Conservation (phyloP, 257 asterid species). For the Solanum corneliomulleri region DNA sequence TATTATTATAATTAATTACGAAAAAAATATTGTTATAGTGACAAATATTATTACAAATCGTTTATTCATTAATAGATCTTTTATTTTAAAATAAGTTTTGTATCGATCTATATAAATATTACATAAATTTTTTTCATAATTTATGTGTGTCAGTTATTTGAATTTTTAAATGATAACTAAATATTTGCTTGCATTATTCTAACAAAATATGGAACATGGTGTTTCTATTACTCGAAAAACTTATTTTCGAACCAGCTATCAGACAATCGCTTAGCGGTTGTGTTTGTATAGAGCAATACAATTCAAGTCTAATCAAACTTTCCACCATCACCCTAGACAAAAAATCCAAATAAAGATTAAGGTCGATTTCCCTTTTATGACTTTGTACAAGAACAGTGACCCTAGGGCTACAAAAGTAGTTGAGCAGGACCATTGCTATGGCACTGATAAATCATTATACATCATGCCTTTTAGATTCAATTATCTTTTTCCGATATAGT, state of each 20-base stretch:
- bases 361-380: background rate
- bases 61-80: too few species aligned
- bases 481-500: background rate
- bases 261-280: background rate
- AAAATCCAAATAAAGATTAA: background rate
- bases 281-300: background rate
- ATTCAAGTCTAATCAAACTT: background rate
- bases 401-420: background rate
- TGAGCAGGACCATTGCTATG: background rate
- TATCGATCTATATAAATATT: too few species aligned
- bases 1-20: background rate
- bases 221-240: too few species aligned
- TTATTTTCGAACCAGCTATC: too few species aligned
- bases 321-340: background rate
- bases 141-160: accelerated
- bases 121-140: too few species aligned
- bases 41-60: background rate
- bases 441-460: background rate
- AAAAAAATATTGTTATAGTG: background rate
- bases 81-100: too few species aligned
- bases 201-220: too few species aligned
- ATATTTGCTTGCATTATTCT: too few species aligned
- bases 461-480: background rate
- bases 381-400: background rate
- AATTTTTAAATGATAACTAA: too few species aligned